Evolutionary conservation across 139 green algal genomes (phyloP).

Genomic region (Chlorella sp.): DNA sequence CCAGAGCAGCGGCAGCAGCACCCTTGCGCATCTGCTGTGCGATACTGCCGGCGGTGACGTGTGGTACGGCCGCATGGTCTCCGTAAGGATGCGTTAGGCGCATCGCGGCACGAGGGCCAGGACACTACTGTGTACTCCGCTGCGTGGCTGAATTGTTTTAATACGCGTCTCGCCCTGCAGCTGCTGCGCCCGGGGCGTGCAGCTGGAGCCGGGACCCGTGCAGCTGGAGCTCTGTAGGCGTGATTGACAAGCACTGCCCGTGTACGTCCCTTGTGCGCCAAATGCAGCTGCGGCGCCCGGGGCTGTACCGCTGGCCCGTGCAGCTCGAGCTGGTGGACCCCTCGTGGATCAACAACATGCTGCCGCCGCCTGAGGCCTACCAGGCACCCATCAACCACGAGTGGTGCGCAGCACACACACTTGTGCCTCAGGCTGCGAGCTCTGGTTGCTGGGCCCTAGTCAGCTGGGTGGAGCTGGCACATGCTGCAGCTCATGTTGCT

Average conservation of each 20-base stretch:
- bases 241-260: neutral
- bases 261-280: neutral
- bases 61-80: too few relatives aligned
- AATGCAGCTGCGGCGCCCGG: conserved; percentile 12
- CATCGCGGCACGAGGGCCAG: too few relatives aligned
- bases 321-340: conserved; percentile 29
- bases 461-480: neutral
- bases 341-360: neutral
- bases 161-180: too few relatives aligned
- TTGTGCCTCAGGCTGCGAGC: neutral
- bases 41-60: too few relatives aligned
- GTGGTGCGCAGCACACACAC: too few relatives aligned
- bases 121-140: neutral
- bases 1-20: too few relatives aligned
- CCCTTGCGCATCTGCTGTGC: too few relatives aligned
- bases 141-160: too few relatives aligned
- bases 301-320: conserved; percentile 40
- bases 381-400: conserved; percentile 22
- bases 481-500: neutral
- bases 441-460: neutral
- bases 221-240: neutral
- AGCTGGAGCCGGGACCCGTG: too few relatives aligned
- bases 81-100: too few relatives aligned
- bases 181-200: too few relatives aligned
- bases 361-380: conserved; percentile 24